These are phyloP conservation scores for Tripterygium wilfordii DNA, from an alignment of 177 flowering plant species.

Conservation along the genomic window DNA sequence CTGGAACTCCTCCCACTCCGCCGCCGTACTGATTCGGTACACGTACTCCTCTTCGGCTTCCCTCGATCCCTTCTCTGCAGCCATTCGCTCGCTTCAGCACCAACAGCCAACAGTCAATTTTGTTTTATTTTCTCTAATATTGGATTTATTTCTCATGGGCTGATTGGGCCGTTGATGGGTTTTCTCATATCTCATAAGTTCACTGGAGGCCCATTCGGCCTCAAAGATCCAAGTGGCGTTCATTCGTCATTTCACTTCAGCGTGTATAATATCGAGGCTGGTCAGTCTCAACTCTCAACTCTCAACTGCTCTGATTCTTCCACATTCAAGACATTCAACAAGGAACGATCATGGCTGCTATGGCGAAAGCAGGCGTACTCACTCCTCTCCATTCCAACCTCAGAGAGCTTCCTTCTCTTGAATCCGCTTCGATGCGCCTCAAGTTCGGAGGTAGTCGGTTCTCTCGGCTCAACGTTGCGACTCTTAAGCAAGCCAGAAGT, in stretches of 20 bases:
- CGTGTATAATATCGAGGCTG: too few species aligned
- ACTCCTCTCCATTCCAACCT: constrained; percentile 10
- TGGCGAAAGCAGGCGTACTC: constrained; percentile 14
- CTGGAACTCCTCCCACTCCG: constrained; percentile 69
- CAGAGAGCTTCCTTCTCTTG: constrained; percentile 2
- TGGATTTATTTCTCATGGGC: too few species aligned
- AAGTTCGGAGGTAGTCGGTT: constrained; percentile 10
- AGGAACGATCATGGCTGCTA: constrained; percentile 15
- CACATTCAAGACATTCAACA: too few species aligned
- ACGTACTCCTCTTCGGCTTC: constrained; percentile 33
- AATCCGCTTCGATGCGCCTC: constrained; percentile 11
- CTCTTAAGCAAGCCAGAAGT: constrained; percentile 15
- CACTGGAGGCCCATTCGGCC: too few species aligned
- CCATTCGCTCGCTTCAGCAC: constrained; percentile 16
- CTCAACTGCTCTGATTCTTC: too few species aligned
- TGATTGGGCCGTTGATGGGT: too few species aligned
- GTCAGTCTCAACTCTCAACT: too few species aligned
- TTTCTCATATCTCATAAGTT: too few species aligned
- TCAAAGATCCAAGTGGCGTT: too few species aligned
- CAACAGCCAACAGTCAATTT: too few species aligned
- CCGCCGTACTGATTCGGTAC: constrained; percentile 68
- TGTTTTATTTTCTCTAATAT: background rate
- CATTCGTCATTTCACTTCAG: too few species aligned
- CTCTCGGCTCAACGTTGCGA: constrained; percentile 15
- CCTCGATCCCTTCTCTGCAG: constrained; percentile 7